Evolutionary conservation across 495 filamentous ascomycete genomes (phyloP).

Genomic region (Penicillium atrosanguineum): DNA sequence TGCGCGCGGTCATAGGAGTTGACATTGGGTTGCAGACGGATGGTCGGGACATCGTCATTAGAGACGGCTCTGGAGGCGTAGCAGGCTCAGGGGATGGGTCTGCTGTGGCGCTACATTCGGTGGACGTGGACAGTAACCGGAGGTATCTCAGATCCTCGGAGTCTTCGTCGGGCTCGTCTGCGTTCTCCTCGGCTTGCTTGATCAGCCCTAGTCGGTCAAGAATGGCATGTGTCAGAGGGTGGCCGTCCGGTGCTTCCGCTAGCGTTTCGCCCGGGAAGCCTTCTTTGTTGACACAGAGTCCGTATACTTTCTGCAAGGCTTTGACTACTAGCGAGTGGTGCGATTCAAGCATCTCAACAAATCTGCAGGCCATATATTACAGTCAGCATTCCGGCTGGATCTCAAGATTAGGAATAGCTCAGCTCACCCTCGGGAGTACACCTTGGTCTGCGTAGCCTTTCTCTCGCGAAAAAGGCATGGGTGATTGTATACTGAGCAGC

Average conservation of each 20-base stretch:
- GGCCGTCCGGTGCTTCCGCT: constrained; percentile 39
- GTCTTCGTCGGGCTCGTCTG: constrained; percentile 39
- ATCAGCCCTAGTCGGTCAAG: constrained; percentile 47
- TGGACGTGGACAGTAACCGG: constrained; percentile 38
- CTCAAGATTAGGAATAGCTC: background rate
- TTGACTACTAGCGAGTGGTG: constrained; percentile 46
- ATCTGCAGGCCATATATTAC: constrained; percentile 19
- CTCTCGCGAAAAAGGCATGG: constrained; percentile 48
- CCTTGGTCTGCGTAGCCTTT: constrained; percentile 48
- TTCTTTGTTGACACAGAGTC: constrained; percentile 43
- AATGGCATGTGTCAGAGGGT: constrained; percentile 46
- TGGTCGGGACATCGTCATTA: constrained; percentile 14
- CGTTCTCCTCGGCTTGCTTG: constrained; percentile 47
- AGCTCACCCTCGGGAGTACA: constrained; percentile 46
- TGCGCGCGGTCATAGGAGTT: constrained; percentile 19
- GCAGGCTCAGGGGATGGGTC: constrained; percentile 43
- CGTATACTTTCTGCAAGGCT: constrained; percentile 45
- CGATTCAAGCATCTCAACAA: constrained; percentile 50
- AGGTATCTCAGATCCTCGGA: constrained; percentile 40
- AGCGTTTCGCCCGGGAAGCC: constrained; percentile 48
- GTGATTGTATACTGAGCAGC: constrained; percentile 48
- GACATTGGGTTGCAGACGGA: constrained; percentile 20
- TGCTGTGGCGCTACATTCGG: constrained; percentile 40
- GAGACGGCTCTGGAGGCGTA: constrained; percentile 38
- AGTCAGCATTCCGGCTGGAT: background rate